Base-by-base conservation (phyloP, 2,329 filamentous ascomycete species). In the Aureobasidium leucospermi region DNA sequence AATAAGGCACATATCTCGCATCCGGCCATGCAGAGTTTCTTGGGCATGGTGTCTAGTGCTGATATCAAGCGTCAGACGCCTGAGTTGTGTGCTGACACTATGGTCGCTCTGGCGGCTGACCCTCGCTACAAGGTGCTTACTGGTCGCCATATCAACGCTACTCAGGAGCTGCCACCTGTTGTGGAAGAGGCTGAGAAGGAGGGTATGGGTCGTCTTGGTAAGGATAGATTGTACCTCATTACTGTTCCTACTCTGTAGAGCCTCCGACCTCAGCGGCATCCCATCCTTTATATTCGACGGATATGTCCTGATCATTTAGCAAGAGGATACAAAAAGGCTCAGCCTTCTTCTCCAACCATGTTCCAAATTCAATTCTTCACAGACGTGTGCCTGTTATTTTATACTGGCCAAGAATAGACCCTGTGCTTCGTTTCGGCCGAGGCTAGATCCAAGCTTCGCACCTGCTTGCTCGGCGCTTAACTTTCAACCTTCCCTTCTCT, bases 121-220 rank as follows among this genome's bases (percentile, higher is more conserved):
- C 42, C 59, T 34, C 60, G 63, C 32, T 62, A 55, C 38, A 60
- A 59, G 58, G 59, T 53, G 6, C 52, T 67, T 47, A 53, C 58
- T 29, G 64, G 65, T 8, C 58, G 41, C n/a, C 62, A 64, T 39
- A 51, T 67, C 39, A 66, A 61, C 39, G 65, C 62, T n/a, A 61
- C 56, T 10, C 46, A 63, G 16, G 59, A 63, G 19, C 15, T 65
- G 2, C 60, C 61, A 41, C 42, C 62, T 13, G 59, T 65, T n/a
- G 19, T 62, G 29, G 41, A 62, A 16, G 65, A 65, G 51, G 60
- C 60, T 11, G 61, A 60, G 58, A 65, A 65, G 57, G 62, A 62
- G 15, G 61, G 58, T 3, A 53, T 46, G 9, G 63, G 63, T 0
- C 56, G 61, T 13, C 61, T 66, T 39, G 65, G 53, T 4, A 56